Percentiles rank a stretch among this genome's conserved stretches.
These are phyloP conservation scores for Trichoderma atrobrunneum DNA, from an alignment of 2,329 filamentous ascomycete genomes.

Conservation along the genomic window DNA sequence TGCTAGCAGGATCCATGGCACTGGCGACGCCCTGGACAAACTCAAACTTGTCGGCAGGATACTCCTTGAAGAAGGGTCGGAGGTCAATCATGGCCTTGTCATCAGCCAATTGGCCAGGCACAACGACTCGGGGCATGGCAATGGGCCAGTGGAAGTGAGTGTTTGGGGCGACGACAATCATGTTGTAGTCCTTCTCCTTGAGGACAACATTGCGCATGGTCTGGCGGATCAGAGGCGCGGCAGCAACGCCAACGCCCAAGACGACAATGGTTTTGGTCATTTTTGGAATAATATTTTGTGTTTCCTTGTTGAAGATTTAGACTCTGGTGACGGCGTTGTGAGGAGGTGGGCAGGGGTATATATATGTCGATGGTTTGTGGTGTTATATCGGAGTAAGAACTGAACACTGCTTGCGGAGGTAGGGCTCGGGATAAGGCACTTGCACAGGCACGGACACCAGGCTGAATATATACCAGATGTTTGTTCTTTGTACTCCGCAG, in stretches of 20 bases:
- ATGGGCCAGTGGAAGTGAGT: slow-evolving; percentile 50
- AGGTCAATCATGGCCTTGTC: slow-evolving; percentile 35
- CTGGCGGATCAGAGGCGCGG: slow-evolving; percentile 49
- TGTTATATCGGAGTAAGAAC: not conserved
- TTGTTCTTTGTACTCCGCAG: not conserved
- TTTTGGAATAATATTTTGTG: not conserved
- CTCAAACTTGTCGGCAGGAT: slow-evolving; percentile 48
- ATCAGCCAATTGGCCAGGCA: slow-evolving; percentile 46
- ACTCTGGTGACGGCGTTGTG: not conserved
- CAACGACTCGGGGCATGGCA: slow-evolving; percentile 46
- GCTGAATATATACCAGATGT: not conserved
- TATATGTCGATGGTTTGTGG: not conserved
- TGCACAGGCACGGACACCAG: not conserved
- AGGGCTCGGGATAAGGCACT: not conserved
- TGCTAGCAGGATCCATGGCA: slow-evolving; percentile 40
- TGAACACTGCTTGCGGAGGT: not conserved
- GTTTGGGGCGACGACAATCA: slow-evolving; percentile 47
- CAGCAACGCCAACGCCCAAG: slow-evolving; percentile 48
- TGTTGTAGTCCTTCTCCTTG: slow-evolving; percentile 40
- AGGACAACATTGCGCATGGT: slow-evolving; percentile 45
- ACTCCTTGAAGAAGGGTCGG: slow-evolving; percentile 47
- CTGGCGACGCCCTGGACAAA: slow-evolving; percentile 50
- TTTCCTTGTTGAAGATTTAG: not conserved
- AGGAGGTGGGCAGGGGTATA: not conserved
- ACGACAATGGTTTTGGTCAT: slow-evolving; percentile 42